phyloP scores from a whole-genome alignment of 371 early-diverging fungal genomes.

The Mucor mucedo region DNA sequence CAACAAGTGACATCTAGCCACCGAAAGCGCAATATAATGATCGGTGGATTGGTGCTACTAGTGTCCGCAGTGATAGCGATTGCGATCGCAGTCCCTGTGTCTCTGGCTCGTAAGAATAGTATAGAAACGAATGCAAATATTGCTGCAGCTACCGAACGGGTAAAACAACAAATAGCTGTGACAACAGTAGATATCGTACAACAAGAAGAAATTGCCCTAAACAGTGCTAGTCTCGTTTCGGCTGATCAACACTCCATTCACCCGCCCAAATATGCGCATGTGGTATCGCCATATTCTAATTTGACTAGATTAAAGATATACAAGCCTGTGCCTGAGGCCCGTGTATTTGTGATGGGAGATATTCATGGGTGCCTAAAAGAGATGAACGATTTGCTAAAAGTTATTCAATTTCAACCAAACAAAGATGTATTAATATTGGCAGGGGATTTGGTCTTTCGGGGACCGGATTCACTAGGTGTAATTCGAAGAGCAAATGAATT shows the following conservation, averaged over 20 bases:
- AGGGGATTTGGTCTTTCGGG: slow-evolving; percentile 72
- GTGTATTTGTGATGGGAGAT: slow-evolving; percentile 73
- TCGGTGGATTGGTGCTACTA: neutral
- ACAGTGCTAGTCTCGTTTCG: neutral
- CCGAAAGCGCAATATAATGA: neutral
- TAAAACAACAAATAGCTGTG: neutral
- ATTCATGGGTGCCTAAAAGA: slow-evolving; percentile 68
- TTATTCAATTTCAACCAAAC: slow-evolving; percentile 41
- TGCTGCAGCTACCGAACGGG: neutral
- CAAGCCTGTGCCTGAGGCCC: slow-evolving; percentile 19
- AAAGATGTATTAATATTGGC: slow-evolving; percentile 64
- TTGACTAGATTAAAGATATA: slow-evolving; percentile 26
- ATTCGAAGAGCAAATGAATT: slow-evolving; percentile 54
- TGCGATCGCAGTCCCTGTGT: slow-evolving; percentile 6
- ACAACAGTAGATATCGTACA: neutral
- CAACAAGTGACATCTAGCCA: neutral
- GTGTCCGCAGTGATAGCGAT: neutral
- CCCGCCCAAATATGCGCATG: slow-evolving; percentile 24
- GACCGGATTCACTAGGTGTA: slow-evolving; percentile 66
- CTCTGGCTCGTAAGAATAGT: neutral
- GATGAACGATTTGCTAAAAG: slow-evolving; percentile 51
- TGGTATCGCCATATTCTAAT: slow-evolving; percentile 43
- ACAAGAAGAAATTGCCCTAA: neutral
- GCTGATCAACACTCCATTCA: neutral
- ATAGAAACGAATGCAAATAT: neutral